Evolutionary conservation across 2,329 filamentous ascomycete species (phyloP).

Genomic region (Fusarium incarnatum): DNA sequence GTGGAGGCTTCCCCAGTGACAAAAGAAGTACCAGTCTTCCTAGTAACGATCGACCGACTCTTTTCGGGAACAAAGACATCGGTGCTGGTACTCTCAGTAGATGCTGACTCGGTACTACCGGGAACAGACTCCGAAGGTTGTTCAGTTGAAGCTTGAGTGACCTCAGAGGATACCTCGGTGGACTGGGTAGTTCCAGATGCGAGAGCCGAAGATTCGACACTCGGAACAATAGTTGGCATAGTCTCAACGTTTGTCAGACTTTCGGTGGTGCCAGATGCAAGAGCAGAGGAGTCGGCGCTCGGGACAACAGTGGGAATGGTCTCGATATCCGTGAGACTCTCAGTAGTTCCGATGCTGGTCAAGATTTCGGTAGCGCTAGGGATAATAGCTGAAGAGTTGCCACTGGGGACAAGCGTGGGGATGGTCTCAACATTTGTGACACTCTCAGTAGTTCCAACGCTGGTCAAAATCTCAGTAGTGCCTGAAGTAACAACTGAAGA

Average conservation of each 20-base stretch:
- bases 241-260: constrained; percentile 37
- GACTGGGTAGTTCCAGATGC: constrained; percentile 15
- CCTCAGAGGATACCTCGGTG: constrained; percentile 1
- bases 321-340: not conserved
- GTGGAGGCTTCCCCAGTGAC: constrained; percentile 1
- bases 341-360: not conserved
- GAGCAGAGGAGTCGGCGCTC: not conserved
- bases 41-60: constrained; percentile 1
- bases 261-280: constrained; percentile 1
- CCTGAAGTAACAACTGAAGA: constrained; percentile 31
- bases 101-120: not conserved
- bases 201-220: constrained; percentile 31
- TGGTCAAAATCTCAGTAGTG: not conserved
- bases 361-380: not conserved
- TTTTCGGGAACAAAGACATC: constrained; percentile 10
- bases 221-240: constrained; percentile 34
- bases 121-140: not conserved
- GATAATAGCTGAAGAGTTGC: not conserved
- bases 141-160: not conserved
- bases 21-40: not conserved
- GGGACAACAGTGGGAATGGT: not conserved
- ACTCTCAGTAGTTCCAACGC: not conserved
- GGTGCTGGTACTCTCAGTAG: not conserved
- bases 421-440: not conserved
- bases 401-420: not conserved